These are phyloP conservation scores for Ustilago crameri DNA, from an alignment of 1,284 basidiomycete species.

Conservation along the genomic window DNA sequence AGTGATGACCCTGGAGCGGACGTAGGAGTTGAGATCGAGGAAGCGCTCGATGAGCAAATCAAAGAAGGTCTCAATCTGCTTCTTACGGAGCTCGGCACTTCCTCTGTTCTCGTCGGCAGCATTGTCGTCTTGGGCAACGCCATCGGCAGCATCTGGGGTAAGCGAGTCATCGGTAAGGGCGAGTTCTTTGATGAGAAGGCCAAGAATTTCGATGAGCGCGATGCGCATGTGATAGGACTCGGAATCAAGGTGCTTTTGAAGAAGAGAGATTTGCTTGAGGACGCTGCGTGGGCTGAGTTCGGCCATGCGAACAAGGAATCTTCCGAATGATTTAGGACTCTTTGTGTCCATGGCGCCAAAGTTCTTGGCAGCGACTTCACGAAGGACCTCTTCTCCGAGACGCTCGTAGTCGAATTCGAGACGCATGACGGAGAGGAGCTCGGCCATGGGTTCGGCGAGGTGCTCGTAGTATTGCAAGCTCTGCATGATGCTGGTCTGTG, in stretches of 20 bases:
- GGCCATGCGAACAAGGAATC: slow-evolving; percentile 84
- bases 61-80: slow-evolving; percentile 85
- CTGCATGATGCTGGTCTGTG: slow-evolving; percentile 89
- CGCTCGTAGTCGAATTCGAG: slow-evolving; percentile 90
- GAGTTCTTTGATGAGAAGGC: slow-evolving; percentile 69
- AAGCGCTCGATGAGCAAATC: slow-evolving; percentile 85
- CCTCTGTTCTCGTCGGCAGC: slow-evolving; percentile 52
- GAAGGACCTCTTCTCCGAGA: slow-evolving; percentile 87
- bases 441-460: slow-evolving; percentile 91
- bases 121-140: slow-evolving; percentile 15
- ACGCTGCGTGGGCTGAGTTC: slow-evolving; percentile 87
- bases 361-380: slow-evolving; percentile 81
- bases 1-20: slow-evolving; percentile 85
- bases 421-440: slow-evolving; percentile 81
- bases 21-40: slow-evolving; percentile 89
- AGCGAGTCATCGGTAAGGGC: slow-evolving; percentile 57
- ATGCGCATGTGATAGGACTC: slow-evolving; percentile 97
- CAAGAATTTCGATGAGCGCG: slow-evolving; percentile 66
- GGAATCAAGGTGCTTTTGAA: slow-evolving; percentile 87
- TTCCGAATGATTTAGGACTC: slow-evolving; percentile 84
- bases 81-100: slow-evolving; percentile 74
- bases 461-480: slow-evolving; percentile 93
- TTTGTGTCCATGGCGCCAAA: slow-evolving; percentile 88
- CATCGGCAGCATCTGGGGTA: slow-evolving; percentile 23
- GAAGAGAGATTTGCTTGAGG: slow-evolving; percentile 86